Base-by-base conservation (phyloP, 257 asterid genomes). In the Paulownia fortunei region DNA sequence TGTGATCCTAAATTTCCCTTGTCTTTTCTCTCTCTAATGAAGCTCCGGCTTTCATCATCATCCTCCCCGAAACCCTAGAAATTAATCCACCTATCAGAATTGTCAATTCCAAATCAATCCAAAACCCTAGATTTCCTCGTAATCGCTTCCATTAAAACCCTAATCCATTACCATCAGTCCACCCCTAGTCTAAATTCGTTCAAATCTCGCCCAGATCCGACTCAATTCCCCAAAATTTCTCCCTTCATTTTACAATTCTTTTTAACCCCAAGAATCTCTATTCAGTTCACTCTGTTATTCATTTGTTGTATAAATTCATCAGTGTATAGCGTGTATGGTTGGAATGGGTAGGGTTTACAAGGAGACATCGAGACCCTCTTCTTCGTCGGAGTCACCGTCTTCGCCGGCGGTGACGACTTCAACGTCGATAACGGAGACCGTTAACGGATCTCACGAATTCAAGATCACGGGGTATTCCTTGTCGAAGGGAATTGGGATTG, bases 401-500 rank as follows among this genome's bases (percentile, higher is more conserved):
- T 49, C 90, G 27, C 82, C 92, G 19, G 47, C 86, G 79, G 81
- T 86, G 78, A 88, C 98, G 74, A 81, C 94, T 0, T 94, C 99
- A n/a, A 90, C 92, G 32, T 91, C 99, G 76, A 69, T 88, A 1
- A 85, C 97, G 69, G 98, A 95, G 58, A 95, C 99, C 69, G 88
- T 93, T 47, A 93, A 91, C 42, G 99, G 98, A 0, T 86, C 97
- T 1, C 99, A 95, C 54, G 94, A 93, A 64, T 93, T 95, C 69
- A 93, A 80, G 84, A 89, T 95, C 74, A 82, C 81, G 60, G 97
- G 97, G 51, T 95, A 91, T 76, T 91, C 99, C 0, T 74, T 93
- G 80, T 84, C 90, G 12, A 95, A 93, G 76, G 99, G 99, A 65
- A 91, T 90, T 9, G 99, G 99, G 80, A 86, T 93, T 66, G 99